A percentile compares a stretch with the other conserved stretches of the same genome.
These are phyloP conservation scores for Paecilomyces niveus DNA, from an alignment of 2,329 filamentous ascomycete genomes.

Conservation along the genomic window DNA sequence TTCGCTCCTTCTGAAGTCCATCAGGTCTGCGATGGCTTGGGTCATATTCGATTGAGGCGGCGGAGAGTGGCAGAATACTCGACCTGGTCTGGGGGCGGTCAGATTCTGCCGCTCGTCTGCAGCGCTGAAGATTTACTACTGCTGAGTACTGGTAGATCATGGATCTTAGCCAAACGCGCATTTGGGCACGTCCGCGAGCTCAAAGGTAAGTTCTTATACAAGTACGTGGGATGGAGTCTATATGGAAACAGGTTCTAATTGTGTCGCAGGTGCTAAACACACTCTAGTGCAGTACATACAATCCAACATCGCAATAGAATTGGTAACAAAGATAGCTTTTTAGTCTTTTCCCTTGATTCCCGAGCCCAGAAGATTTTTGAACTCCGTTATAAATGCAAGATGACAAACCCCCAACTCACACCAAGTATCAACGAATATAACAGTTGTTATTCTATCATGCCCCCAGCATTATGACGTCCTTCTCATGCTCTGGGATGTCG, in stretches of 20 bases:
- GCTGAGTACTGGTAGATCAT: background rate
- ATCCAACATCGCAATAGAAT: background rate
- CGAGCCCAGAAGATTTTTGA: background rate
- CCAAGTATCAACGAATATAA: background rate
- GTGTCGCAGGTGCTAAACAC: background rate
- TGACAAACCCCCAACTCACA: background rate
- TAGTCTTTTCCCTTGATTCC: background rate
- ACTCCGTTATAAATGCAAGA: background rate
- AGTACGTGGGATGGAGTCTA: background rate
- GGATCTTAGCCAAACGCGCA: too few species aligned
- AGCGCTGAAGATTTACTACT: background rate
- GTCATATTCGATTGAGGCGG: background rate
- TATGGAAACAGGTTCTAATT: background rate
- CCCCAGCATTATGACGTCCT: constrained; percentile 35
- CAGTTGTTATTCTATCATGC: constrained; percentile 15
- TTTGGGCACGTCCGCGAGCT: too few species aligned
- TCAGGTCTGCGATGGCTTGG: background rate
- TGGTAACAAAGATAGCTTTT: background rate
- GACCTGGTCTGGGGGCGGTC: too few species aligned
- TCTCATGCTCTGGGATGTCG: constrained; percentile 21
- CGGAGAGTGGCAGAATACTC: background rate
- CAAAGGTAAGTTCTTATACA: too few species aligned
- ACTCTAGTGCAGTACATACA: background rate
- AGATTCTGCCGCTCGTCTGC: too few species aligned
- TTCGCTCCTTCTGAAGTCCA: background rate